Base-by-base conservation (phyloP, 768 basidiomycete species). In the Termitomyces sp. region DNA sequence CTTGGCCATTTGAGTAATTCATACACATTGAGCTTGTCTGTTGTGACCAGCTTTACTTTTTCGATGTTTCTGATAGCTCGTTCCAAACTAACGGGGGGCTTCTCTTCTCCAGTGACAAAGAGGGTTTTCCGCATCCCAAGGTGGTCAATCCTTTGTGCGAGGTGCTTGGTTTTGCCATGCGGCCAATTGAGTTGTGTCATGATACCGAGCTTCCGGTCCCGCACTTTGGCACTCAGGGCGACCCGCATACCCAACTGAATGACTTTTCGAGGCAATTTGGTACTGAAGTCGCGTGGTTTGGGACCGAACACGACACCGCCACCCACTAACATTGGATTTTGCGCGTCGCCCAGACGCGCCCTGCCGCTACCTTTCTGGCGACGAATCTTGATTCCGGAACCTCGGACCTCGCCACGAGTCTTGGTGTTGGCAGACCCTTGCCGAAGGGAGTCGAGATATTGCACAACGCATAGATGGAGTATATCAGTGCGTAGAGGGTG, bases 261-360 rank as follows among this genome's bases (percentile, higher is more conserved):
- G 66, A 97, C 91, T 75, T 98, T 98, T 64, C 92, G 84, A n/a
- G 92, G 91, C 40, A 99, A 83, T 65, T 92, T 90, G 20, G 94
- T 94, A 67, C 90, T 87, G 74, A 96, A 98, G 72, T 97, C 92
- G 53, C 94, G 85, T 3, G 94, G 92, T 70, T 92, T 90, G 0
- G 94, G 93, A 35, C 94, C 94, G 63, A 94, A 95, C 7, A 93
- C 93, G 44, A 91, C 84, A 66, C 96, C 97, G 75, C 97, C 97
- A 38, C 96, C 96, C 36, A 88, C 81, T 58, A 89, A 83, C 83
- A 94, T 92, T 1, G 93, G 94, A 72, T 86, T 90, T 67, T 93
- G 91, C 2, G 80, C 86, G 67, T 95, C 94, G 51, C 96, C 96
- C 11, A 97, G 78, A 71, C 97, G 92, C 11, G 97, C 97, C 66